Base-by-base conservation (phyloP, 116 monocot species). In the Trichopus zeylanicus region DNA sequence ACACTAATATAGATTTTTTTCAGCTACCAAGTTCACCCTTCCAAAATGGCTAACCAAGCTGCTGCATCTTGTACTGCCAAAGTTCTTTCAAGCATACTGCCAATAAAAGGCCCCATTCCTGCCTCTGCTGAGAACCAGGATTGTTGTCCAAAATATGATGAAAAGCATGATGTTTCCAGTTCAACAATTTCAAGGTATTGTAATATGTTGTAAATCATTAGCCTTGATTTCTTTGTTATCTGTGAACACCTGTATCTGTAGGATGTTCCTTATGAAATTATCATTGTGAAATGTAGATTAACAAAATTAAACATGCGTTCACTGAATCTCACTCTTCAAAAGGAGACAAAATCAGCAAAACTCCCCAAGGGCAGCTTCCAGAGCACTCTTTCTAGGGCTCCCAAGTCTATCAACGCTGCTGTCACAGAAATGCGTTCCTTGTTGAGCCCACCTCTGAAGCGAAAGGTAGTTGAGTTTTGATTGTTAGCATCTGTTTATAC, bases 391-490 rank as follows among this genome's bases (percentile, higher is more conserved):
- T 70, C 34, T 38, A 31, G 35, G 46, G 35, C 51, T 51, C 66
- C 79, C 29, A 63, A 31, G n/a, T 19, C 56, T 27, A 31, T 48
- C 27, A 26, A 26, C 33, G 19, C 67, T 33, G 48, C 23, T 51
- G 61, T 15, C 34, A 70, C 59, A 37, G 64, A 76, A 60, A 81
- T 67, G 26, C 31, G 7, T 57, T 34, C 59, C 29, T 55, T 55
- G 37, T 53, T 61, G 5, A 65, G 54, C 73, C 65, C 81, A 53
- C 28, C 78, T 67, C 51, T 92, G 68, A 92, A 84, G 69, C 66
- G 81, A 55, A 92, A 87, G 62, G 62, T 56, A 59, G 31, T 61
- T 60, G 78, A 87, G 87, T 87, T 92, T 4, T 42, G 13, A 15
- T n/a, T 42, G n/a, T 42, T n/a, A n/a, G 3, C 3, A 16, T 42